Percentiles rank a stretch among this genome's conserved stretches.
Evolutionary conservation across 768 basidiomycete species (phyloP).

Genomic region (Tylopilus rubrobrunneus): DNA sequence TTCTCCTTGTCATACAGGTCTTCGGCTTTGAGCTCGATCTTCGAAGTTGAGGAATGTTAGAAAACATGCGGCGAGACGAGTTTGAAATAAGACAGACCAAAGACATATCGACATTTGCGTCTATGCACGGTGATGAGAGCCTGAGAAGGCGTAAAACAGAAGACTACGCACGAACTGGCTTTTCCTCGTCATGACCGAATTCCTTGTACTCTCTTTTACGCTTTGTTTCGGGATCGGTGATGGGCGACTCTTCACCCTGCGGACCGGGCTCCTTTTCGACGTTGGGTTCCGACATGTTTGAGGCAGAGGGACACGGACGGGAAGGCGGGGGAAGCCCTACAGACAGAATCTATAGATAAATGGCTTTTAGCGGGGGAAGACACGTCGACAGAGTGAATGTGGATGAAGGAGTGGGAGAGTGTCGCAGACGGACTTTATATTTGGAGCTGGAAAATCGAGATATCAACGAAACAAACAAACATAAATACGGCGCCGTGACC

Average conservation of each 20-base stretch:
- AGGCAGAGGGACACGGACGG: background rate
- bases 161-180: constrained; percentile 57
- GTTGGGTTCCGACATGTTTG: constrained; percentile 35
- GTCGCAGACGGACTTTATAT: constrained; percentile 35
- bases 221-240: constrained; percentile 32
- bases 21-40: constrained; percentile 88
- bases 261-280: constrained; percentile 68
- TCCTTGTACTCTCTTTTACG: constrained; percentile 88
- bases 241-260: constrained; percentile 44
- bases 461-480: constrained; percentile 24
- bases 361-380: constrained; percentile 8
- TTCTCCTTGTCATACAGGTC: constrained; percentile 94
- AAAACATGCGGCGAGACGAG: background rate
- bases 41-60: background rate
- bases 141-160: background rate
- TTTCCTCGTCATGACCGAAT: constrained; percentile 68
- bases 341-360: constrained; percentile 25
- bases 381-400: constrained; percentile 10
- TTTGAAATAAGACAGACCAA: constrained; percentile 40
- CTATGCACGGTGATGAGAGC: constrained; percentile 33
- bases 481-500: constrained; percentile 19
- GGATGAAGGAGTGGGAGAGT: constrained; percentile 32
- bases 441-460: constrained; percentile 24
- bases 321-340: constrained; percentile 21
- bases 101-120: constrained; percentile 86